Evolutionary conservation across 2,329 filamentous ascomycete genomes (phyloP), one percentile per base, ranked within the genome.

Genomic region (Botrytis pseudocinerea): DNA sequence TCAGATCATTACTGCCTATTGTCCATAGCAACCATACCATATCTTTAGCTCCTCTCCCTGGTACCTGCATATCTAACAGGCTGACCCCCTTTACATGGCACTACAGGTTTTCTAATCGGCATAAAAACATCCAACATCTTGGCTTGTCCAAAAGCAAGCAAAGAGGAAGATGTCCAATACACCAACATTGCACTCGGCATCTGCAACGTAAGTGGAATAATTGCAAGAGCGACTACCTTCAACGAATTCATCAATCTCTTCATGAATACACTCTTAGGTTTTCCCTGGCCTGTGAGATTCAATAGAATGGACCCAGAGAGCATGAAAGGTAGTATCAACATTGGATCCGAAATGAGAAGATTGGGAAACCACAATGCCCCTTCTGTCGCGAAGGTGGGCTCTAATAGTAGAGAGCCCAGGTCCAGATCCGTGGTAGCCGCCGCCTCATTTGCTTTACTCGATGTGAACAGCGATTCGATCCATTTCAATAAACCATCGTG

Each of bases 351-450:
- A 0, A 83, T 77, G 8, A 87, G 81, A 22, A 91, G 83, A 78
- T 91, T 84, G 1, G 85, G 83, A 72, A 90, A 90, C 89, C 89
- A 91, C 2, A 89, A 82, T 4, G 85, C 83, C n/a, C 89, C 89
- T 80, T 90, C 89, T 12, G 79, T 83, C 8, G 85, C 83, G 25
- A 91, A 80, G 7, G 84, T 74, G 71, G 62, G 76, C 70, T 77
- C 77, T 38, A 42, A 75, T 48, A 42, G 40, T 48, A 22, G 32
- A 25, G 70, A 69, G 32, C 48, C 57, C 40, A 69, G n/a, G 16
- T 61, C 61, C 22, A 61, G 35, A 22, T 54, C 48, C 32, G 40
- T 44, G 6, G 35, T 40, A 54, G 46, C 32, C 20, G 35, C n/a
- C 18, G 63, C 10, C 14, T 61, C 62, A n/a, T 42, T 46, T n/a